Evolutionary conservation across 2,329 filamentous ascomycete species (phyloP).

Genomic region (Nannizzia gypsea): DNA sequence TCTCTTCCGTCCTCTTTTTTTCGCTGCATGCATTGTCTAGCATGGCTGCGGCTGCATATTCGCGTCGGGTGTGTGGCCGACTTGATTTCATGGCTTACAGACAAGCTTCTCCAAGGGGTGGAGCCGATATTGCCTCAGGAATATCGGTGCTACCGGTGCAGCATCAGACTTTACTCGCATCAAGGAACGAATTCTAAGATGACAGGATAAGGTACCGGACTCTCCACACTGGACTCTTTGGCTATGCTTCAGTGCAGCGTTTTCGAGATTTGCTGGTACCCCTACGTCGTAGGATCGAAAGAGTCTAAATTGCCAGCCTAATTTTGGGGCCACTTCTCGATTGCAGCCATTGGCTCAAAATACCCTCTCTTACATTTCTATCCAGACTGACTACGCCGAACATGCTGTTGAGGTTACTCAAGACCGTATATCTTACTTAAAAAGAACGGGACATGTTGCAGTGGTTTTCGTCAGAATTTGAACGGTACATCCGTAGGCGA

Average conservation of each 20-base stretch:
- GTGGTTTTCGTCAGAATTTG: neutral
- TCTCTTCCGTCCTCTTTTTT: no score
- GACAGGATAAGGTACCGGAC: no score
- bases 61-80: no score
- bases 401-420: neutral
- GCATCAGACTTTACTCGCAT: no score
- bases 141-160: no score
- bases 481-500: neutral
- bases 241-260: neutral
- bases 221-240: no score
- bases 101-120: no score
- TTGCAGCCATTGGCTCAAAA: neutral
- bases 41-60: no score
- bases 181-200: no score
- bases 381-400: neutral
- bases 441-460: neutral
- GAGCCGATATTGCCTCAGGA: no score
- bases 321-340: neutral
- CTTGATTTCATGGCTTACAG: no score
- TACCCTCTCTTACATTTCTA: neutral
- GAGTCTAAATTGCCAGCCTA: neutral
- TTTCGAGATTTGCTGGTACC: neutral
- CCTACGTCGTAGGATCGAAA: neutral
- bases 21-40: no score
- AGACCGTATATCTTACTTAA: neutral